Evolutionary conservation across 2,329 filamentous ascomycete species (phyloP).

Genomic region (Lasiodiplodia theobromae): DNA sequence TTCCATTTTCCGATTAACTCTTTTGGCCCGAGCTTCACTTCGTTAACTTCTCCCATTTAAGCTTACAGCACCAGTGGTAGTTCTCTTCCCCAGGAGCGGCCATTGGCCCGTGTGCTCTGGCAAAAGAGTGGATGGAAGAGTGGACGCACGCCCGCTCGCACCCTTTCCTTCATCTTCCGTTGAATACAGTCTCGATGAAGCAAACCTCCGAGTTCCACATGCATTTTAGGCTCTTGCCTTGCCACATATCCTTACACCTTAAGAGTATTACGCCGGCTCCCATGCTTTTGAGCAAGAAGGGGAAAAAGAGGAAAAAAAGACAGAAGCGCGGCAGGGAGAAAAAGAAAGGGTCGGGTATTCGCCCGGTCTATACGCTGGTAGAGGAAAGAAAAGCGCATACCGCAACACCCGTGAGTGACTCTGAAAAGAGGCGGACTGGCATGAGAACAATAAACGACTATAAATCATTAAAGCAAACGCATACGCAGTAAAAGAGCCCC

Average conservation of each 20-base stretch:
- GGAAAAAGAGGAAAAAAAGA: too few relatives aligned
- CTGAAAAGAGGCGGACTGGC: background rate
- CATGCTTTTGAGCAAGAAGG: background rate
- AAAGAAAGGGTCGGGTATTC: background rate
- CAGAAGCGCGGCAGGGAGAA: background rate
- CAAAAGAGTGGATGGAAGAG: background rate
- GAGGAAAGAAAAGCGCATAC: constrained; percentile 2
- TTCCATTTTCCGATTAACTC: too few relatives aligned
- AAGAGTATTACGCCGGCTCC: constrained; percentile 7
- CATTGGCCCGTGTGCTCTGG: too few relatives aligned
- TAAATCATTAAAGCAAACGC: background rate
- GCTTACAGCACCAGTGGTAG: too few relatives aligned
- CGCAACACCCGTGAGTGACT: background rate
- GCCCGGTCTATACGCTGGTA: constrained; percentile 2
- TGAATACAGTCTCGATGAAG: background rate
- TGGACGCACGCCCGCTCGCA: background rate
- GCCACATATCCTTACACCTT: background rate
- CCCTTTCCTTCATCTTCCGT: background rate
- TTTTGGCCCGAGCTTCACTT: too few relatives aligned
- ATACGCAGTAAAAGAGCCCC: constrained; percentile 2
- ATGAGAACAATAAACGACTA: background rate
- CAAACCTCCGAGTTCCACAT: background rate
- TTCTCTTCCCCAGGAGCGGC: too few relatives aligned
- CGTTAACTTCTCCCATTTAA: too few relatives aligned
- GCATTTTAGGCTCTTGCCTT: background rate